phyloP scores from a whole-genome alignment of 2,329 filamentous ascomycete species.

The Pezicula radicicola region DNA sequence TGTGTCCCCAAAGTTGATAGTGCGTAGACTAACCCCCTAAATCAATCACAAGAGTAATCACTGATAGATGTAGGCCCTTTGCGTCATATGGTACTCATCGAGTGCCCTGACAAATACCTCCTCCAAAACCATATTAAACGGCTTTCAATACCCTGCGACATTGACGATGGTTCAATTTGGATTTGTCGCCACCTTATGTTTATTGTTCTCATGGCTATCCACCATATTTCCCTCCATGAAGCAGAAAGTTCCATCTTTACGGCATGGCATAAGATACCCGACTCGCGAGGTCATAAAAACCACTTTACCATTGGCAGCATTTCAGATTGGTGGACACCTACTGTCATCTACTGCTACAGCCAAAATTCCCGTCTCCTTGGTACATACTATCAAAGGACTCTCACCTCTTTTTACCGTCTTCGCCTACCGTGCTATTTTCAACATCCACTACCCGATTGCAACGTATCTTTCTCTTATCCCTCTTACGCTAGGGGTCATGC shows the following conservation, averaged over 20 bases:
- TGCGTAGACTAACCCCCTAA: slow-evolving; percentile 42
- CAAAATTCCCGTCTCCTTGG: slow-evolving; percentile 92
- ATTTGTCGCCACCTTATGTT: slow-evolving; percentile 85
- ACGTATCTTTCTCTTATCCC: slow-evolving; percentile 91
- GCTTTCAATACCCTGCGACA: slow-evolving; percentile 85
- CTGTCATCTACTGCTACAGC: slow-evolving; percentile 91
- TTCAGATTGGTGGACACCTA: slow-evolving; percentile 92
- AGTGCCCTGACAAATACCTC: slow-evolving; percentile 97
- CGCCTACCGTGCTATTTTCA: slow-evolving; percentile 85
- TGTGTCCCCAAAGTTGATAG: slow-evolving; percentile 82
- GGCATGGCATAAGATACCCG: slow-evolving; percentile 79
- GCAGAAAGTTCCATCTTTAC: slow-evolving; percentile 71
- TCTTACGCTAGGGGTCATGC: slow-evolving; percentile 88
- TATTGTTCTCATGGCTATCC: slow-evolving; percentile 75
- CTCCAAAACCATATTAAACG: slow-evolving; percentile 93
- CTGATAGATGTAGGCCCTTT: slow-evolving; percentile 63
- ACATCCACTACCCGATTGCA: slow-evolving; percentile 80
- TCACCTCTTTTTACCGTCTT: slow-evolving; percentile 94
- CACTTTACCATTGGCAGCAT: slow-evolving; percentile 86
- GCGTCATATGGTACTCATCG: slow-evolving; percentile 89
- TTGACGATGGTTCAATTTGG: slow-evolving; percentile 91
- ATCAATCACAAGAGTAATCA: slow-evolving; percentile 4
- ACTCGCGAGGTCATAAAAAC: slow-evolving; percentile 78
- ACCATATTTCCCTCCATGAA: slow-evolving; percentile 69
- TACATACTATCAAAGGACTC: slow-evolving; percentile 97